A percentile compares a stretch with the other conserved stretches of the same genome.
Conservation (phyloP, 2,329 filamentous ascomycete species). For the Fusarium anthophilum region DNA sequence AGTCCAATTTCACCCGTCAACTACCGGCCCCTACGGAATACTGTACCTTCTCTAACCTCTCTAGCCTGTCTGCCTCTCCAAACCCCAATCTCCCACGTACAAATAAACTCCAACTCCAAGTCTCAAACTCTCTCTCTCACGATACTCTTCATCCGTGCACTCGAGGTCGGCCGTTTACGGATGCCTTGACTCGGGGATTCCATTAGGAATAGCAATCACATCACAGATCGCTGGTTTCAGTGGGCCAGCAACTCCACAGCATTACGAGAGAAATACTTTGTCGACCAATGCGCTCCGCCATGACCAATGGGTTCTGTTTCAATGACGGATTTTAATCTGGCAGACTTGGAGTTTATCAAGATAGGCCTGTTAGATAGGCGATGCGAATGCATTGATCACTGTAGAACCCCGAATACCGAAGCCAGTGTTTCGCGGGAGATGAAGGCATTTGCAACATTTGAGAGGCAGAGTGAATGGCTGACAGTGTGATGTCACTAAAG, state of each 20-base stretch:
- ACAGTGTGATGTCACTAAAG: neutral
- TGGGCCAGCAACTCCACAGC: constrained; percentile 13
- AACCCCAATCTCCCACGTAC: neutral
- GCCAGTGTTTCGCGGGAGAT: neutral
- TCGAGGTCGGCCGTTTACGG: constrained; percentile 23
- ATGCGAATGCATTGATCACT: constrained; percentile 18
- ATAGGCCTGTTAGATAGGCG: constrained; percentile 33
- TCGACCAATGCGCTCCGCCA: constrained; percentile 2
- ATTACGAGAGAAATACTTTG: constrained; percentile 20
- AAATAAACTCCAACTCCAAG: neutral
- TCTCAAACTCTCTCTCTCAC: neutral
- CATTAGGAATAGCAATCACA: constrained; percentile 27
- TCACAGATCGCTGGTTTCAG: constrained; percentile 19
- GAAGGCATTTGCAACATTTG: neutral
- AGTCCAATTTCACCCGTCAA: neutral
- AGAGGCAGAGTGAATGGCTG: neutral
- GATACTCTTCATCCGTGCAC: neutral
- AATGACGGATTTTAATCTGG: constrained; percentile 31
- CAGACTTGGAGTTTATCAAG: constrained; percentile 4
- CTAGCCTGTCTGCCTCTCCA: neutral
- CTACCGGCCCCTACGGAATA: neutral
- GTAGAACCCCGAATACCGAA: constrained; percentile 21
- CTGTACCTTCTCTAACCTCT: neutral
- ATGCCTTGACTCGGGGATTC: constrained; percentile 19
- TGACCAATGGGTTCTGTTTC: constrained; percentile 32